Base-by-base conservation (phyloP, 1,284 basidiomycete genomes). In the Ustilago vetiveriae region DNA sequence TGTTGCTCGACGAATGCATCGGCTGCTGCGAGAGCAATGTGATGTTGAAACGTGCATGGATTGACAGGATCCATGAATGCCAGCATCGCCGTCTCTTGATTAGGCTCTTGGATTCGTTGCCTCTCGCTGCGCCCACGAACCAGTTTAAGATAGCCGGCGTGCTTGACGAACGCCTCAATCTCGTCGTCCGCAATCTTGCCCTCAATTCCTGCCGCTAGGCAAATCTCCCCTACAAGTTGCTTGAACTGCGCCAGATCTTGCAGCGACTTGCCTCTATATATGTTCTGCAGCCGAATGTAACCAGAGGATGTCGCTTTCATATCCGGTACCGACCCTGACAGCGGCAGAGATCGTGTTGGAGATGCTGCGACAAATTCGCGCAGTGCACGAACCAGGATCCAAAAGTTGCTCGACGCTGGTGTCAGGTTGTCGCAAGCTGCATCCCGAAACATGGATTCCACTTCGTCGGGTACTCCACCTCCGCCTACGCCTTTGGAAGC, bases 291-390 rank as follows among this genome's bases (percentile, higher is more conserved):
- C 30, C 87, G 85, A 41, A 94, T 88, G 80, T 97, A 98, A 54
- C 87, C 87, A 33, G 85, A 82, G 0, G 94, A 96, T 71, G 90
- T 90, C 4, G 94, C 89, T 82, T 96, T 95, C 92, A 99, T 97
- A 83, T 98, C 95, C 0, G 95, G 95, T 1, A 98, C 85, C 0
- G 91, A 87, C 3, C 88, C 84, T 0, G 87, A 85, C 14, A 89
- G 83, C 0, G 89, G 89, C 6, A 88, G 81, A 13, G 53, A 55
- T n/a, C 54, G 42, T 3, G 67, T 53, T 8, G 64, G 82, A 68
- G 62, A 84, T 84, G 59, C 49, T 88, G 57, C 56, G 19, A 82
- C 81, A 59, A 85, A 87, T 33, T 86, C 83, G 30, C 87, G 85
- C 27, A 98, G 86, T 0, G 94, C 89, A 17, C 87, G 85, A n/a